Evolutionary conservation across 768 basidiomycete species (phyloP).

Genomic region (Boletales sp.): DNA sequence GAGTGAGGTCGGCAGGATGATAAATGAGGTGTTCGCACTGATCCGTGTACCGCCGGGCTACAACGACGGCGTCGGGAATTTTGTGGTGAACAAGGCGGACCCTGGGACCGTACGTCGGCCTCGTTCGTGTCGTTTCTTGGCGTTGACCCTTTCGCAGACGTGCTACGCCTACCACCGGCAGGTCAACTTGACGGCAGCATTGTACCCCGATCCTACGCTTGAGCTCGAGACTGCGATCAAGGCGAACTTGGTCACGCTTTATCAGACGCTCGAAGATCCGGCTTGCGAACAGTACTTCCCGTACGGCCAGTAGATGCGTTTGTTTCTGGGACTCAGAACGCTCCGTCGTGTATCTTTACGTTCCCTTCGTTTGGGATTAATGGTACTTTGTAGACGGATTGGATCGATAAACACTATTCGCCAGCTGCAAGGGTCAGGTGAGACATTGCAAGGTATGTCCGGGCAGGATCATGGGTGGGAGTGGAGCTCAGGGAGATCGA

Average conservation of each 20-base stretch:
- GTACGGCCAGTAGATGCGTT: constrained; percentile 6
- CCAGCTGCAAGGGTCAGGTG: too few relatives aligned
- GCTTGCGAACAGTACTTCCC: constrained; percentile 16
- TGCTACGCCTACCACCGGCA: constrained; percentile 21
- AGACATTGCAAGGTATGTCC: too few relatives aligned
- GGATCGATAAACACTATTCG: too few relatives aligned
- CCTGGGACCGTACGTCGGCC: constrained; percentile 8
- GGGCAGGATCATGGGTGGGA: too few relatives aligned
- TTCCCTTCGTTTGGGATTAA: too few relatives aligned
- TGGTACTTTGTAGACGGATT: too few relatives aligned
- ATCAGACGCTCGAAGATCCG: constrained; percentile 7
- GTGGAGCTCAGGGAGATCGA: too few relatives aligned
- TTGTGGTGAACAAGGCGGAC: constrained; percentile 10
- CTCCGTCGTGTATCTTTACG: too few relatives aligned
- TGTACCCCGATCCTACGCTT: constrained; percentile 21
- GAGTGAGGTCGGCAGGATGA: neutral
- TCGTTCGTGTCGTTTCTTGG: neutral
- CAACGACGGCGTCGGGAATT: constrained; percentile 19
- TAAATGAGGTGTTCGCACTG: neutral
- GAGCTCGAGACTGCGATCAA: constrained; percentile 22
- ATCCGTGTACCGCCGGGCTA: constrained; percentile 11
- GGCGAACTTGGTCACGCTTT: constrained; percentile 16
- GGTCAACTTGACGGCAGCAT: constrained; percentile 11
- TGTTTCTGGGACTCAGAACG: too few relatives aligned
- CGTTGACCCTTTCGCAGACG: constrained; percentile 7